Evolutionary conservation across 805 yeast genomes (phyloP).

Genomic region (Saturnispora sekii): DNA sequence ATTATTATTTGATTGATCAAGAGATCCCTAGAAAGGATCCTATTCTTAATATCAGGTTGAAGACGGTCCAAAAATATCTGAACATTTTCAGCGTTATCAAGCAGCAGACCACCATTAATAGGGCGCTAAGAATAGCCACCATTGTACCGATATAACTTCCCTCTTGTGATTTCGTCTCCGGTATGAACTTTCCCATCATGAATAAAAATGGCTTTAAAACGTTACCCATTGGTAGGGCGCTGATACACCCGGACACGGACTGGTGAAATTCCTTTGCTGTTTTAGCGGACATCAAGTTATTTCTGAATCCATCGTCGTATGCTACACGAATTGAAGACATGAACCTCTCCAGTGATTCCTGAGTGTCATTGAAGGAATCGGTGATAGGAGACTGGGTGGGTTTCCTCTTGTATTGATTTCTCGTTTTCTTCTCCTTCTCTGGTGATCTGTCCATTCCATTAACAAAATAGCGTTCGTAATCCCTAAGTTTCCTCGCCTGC

Average conservation of each 20-base stretch:
- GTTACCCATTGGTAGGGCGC: slow-evolving; percentile 6
- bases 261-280: slow-evolving; percentile 9
- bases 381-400: background rate
- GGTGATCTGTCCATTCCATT: slow-evolving; percentile 8
- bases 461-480: slow-evolving; percentile 11
- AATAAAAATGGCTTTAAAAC: slow-evolving; percentile 4
- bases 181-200: slow-evolving; percentile 6
- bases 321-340: background rate
- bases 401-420: background rate
- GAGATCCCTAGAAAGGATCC: background rate
- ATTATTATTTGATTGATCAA: background rate
- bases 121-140: slow-evolving; percentile 2
- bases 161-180: slow-evolving; percentile 1
- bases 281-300: slow-evolving; percentile 3
- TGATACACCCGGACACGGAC: background rate
- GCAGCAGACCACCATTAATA: background rate
- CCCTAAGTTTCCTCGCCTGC: slow-evolving; percentile 5
- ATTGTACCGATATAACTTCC: slow-evolving; percentile 9
- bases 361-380: background rate
- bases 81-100: background rate
- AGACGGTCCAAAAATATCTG: background rate
- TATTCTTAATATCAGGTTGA: background rate
- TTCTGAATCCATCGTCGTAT: background rate
- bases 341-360: background rate
- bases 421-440: background rate